Percentiles rank a stretch among this genome's conserved stretches.
Evolutionary conservation across 352 stramenopile species (phyloP).

Genomic region (Thraustochytrium striatum): DNA sequence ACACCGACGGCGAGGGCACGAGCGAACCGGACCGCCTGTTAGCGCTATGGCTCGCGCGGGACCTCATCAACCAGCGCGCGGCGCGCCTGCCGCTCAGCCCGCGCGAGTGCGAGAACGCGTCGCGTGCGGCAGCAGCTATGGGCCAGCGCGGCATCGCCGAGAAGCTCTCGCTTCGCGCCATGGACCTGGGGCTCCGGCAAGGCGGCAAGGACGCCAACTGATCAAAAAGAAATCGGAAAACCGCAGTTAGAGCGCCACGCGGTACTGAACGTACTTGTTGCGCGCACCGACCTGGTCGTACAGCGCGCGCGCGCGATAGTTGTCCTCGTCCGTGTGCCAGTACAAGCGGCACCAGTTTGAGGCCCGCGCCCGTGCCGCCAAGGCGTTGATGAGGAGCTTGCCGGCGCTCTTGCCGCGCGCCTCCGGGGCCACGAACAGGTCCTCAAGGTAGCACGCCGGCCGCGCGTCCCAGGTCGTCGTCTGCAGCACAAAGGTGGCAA

Average conservation of each 20-base stretch:
- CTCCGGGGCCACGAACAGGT: too few species aligned
- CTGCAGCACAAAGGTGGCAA: too few species aligned
- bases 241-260: background rate
- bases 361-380: too few species aligned
- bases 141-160: background rate
- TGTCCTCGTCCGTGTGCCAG: too few species aligned
- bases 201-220: background rate
- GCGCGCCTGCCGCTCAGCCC: background rate
- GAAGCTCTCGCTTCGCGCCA: background rate
- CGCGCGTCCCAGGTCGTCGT: too few species aligned
- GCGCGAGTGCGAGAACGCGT: background rate
- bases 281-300: too few species aligned
- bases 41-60: background rate
- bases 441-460: too few species aligned
- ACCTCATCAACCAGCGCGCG: slow-evolving; percentile 13
- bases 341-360: too few species aligned
- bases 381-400: too few species aligned
- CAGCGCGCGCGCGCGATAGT: too few species aligned
- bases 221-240: background rate
- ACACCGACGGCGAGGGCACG: background rate
- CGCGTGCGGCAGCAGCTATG: background rate
- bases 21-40: background rate
- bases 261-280: background rate
- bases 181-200: slow-evolving; percentile 13
- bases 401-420: too few species aligned